Evolutionary conservation across 768 basidiomycete genomes (phyloP).

Genomic region (Strobilomyces echinocephalus): DNA sequence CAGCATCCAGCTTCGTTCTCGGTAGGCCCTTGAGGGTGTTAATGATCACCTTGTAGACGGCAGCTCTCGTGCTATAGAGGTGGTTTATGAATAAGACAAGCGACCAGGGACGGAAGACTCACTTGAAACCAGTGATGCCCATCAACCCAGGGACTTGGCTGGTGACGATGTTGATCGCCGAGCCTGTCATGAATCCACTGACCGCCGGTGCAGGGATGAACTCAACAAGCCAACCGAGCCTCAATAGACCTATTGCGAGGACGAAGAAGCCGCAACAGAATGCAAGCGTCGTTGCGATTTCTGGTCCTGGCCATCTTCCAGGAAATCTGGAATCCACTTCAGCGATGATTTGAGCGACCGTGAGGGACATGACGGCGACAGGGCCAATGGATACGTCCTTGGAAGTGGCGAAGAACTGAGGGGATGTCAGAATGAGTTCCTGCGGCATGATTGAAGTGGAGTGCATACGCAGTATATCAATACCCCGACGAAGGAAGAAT

Average conservation of each 20-base stretch:
- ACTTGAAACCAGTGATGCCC: constrained; percentile 85
- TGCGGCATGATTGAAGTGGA: neutral
- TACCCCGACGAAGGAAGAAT: constrained; percentile 89
- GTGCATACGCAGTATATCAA: constrained; percentile 71
- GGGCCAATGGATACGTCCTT: constrained; percentile 99
- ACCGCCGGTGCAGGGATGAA: constrained; percentile 87
- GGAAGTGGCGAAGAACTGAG: constrained; percentile 88
- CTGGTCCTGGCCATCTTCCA: constrained; percentile 54
- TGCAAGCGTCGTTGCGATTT: constrained; percentile 81
- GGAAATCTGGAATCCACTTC: constrained; percentile 53
- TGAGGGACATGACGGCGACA: constrained; percentile 96
- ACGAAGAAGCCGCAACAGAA: constrained; percentile 90
- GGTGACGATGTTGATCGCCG: constrained; percentile 86
- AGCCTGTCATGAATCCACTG: constrained; percentile 94
- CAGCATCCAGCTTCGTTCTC: constrained; percentile 71
- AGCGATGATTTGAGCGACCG: constrained; percentile 74
- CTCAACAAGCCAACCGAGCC: constrained; percentile 92
- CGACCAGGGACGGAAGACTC: constrained; percentile 25
- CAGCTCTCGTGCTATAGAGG: constrained; percentile 66
- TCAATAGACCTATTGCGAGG: constrained; percentile 80
- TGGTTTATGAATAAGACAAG: neutral
- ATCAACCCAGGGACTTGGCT: constrained; percentile 88
- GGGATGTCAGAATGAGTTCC: neutral
- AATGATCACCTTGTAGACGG: constrained; percentile 86
- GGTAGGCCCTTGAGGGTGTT: constrained; percentile 85